phyloP scores from a whole-genome alignment of 257 asterid genomes.

The Ophiorrhiza pumila region DNA sequence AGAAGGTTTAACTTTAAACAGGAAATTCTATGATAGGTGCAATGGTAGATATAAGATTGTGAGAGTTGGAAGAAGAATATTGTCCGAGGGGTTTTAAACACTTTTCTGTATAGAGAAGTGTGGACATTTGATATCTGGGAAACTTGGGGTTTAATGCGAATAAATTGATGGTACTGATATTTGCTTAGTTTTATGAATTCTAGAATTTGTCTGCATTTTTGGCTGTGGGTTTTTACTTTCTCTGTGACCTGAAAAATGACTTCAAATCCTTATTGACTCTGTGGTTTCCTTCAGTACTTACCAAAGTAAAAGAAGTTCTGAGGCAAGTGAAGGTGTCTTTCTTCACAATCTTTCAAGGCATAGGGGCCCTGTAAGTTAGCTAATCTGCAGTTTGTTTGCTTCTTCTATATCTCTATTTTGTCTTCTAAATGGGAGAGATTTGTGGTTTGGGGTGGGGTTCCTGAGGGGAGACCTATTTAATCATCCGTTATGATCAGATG shows the following conservation, averaged over 20 bases:
- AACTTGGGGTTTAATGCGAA: not conserved
- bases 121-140: not conserved
- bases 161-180: not conserved
- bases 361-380: conserved; percentile 79
- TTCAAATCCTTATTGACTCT: not conserved
- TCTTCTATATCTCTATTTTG: not conserved
- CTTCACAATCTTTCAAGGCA: conserved; percentile 69
- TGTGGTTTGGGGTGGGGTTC: not conserved
- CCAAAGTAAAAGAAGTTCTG: conserved; percentile 44
- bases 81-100: not conserved
- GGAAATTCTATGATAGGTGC: not conserved
- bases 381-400: conserved; percentile 8
- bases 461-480: not conserved
- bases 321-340: conserved; percentile 60
- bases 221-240: not conserved
- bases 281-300: conserved; percentile 40
- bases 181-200: not conserved
- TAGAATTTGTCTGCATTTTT: not conserved
- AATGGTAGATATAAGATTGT: not conserved
- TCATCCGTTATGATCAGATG: conserved; percentile 1
- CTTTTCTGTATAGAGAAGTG: not conserved
- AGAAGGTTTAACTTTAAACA: not conserved
- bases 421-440: not conserved
- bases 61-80: not conserved
- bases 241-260: not conserved